These are phyloP conservation scores for Carpinus fangiana DNA, from an alignment of 306 rosid genomes.

Conservation along the genomic window DNA sequence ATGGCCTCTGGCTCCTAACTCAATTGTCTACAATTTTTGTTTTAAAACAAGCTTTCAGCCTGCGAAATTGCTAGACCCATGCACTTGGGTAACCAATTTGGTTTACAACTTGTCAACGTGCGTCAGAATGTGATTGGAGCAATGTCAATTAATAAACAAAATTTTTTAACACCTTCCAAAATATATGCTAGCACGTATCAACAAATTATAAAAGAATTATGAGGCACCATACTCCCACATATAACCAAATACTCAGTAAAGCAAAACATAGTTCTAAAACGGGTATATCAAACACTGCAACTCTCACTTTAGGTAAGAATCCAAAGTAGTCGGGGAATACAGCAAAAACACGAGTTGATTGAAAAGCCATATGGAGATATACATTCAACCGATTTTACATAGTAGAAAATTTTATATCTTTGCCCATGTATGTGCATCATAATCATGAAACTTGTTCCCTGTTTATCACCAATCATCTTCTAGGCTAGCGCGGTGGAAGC, in stretches of 20 bases:
- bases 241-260: background rate
- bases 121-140: too few species aligned
- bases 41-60: too few species aligned
- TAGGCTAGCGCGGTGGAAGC: conserved; percentile 91
- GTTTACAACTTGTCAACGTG: too few species aligned
- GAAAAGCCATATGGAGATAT: background rate
- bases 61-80: too few species aligned
- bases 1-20: too few species aligned
- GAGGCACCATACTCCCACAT: too few species aligned
- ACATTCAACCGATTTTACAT: conserved; percentile 45
- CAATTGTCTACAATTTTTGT: too few species aligned
- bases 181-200: too few species aligned
- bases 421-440: conserved; percentile 10
- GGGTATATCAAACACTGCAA: conserved; percentile 3
- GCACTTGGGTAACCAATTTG: too few species aligned
- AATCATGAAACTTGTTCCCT: conserved; percentile 17
- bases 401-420: conserved; percentile 15
- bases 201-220: too few species aligned
- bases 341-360: conserved; percentile 19
- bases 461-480: conserved; percentile 85
- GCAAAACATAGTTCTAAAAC: background rate
- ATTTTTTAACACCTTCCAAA: too few species aligned
- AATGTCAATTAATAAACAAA: too few species aligned
- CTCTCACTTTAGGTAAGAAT: background rate
- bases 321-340: background rate